These are phyloP conservation scores for Grammothele lineata DNA, from an alignment of 768 basidiomycete species.

Conservation along the genomic window DNA sequence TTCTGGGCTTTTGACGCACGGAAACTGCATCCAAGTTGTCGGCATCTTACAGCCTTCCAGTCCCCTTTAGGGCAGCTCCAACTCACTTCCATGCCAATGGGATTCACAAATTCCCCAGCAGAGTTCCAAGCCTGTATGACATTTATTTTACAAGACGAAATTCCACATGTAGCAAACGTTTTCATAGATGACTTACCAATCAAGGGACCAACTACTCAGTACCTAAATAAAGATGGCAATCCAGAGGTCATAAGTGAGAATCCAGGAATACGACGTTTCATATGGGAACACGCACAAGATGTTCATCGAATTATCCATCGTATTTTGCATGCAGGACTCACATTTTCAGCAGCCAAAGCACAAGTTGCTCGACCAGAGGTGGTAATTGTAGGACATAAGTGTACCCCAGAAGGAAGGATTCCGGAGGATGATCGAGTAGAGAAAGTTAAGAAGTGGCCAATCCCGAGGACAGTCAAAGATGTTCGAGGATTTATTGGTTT, in stretches of 20 bases:
- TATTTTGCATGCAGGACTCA: constrained; percentile 10
- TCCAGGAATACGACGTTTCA: constrained; percentile 14
- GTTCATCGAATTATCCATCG: constrained; percentile 18
- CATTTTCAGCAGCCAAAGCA: neutral
- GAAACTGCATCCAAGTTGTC: constrained; percentile 2
- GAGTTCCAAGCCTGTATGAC: constrained; percentile 20
- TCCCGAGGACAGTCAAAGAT: too few species aligned
- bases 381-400: constrained; percentile 4
- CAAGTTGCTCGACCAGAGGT: neutral
- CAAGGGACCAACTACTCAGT: constrained; percentile 15
- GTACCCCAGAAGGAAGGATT: too few species aligned
- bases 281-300: constrained; percentile 18
- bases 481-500: too few species aligned
- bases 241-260: constrained; percentile 6
- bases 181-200: constrained; percentile 25
- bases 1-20: constrained; percentile 15
- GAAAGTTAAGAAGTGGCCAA: too few species aligned
- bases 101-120: constrained; percentile 19
- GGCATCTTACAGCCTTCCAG: constrained; percentile 19
- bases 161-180: constrained; percentile 14
- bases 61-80: constrained; percentile 12
- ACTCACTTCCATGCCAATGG: constrained; percentile 12
- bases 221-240: too few species aligned
- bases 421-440: too few species aligned
- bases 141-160: constrained; percentile 22